These are phyloP conservation scores for Kwoniella bestiolae DNA, from an alignment of 768 basidiomycete genomes.

Conservation along the genomic window DNA sequence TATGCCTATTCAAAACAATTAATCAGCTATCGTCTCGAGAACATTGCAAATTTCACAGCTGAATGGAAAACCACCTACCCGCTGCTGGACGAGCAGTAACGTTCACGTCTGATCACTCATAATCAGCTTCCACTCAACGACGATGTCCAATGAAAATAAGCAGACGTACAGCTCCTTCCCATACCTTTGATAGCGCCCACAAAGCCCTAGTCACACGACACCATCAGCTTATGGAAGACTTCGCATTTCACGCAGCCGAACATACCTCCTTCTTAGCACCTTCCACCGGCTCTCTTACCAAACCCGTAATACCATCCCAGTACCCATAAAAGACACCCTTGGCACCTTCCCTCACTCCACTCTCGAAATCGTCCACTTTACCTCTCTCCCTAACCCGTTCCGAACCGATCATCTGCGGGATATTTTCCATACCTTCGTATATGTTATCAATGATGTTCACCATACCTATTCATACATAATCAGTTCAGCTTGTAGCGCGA, in stretches of 20 bases:
- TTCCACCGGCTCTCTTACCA: conserved; percentile 58
- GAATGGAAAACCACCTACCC: conserved; percentile 30
- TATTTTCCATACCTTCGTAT: conserved; percentile 30
- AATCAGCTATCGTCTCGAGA: too few relatives aligned
- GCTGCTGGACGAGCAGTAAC: conserved; percentile 56
- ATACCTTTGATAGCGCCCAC: conserved; percentile 58
- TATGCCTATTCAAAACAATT: conserved; percentile 30
- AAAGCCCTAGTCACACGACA: conserved; percentile 45
- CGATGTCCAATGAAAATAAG: not conserved
- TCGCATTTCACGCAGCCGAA: not conserved
- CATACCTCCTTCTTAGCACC: conserved; percentile 59
- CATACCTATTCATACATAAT: conserved; percentile 55
- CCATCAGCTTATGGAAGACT: too few relatives aligned
- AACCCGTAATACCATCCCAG: conserved; percentile 60
- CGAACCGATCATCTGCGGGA: conserved; percentile 61
- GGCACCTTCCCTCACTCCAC: conserved; percentile 62
- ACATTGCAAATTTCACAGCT: not conserved
- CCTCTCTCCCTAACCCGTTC: conserved; percentile 58
- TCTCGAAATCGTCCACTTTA: conserved; percentile 60
- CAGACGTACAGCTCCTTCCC: conserved; percentile 52
- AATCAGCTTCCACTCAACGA: not conserved
- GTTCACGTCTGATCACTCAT: conserved; percentile 48
- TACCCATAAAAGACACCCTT: conserved; percentile 59
- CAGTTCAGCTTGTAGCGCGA: too few relatives aligned
- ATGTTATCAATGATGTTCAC: conserved; percentile 57